Conservation (phyloP, 2,329 filamentous ascomycete genomes). For the Arthrobotrys entomopaga region DNA sequence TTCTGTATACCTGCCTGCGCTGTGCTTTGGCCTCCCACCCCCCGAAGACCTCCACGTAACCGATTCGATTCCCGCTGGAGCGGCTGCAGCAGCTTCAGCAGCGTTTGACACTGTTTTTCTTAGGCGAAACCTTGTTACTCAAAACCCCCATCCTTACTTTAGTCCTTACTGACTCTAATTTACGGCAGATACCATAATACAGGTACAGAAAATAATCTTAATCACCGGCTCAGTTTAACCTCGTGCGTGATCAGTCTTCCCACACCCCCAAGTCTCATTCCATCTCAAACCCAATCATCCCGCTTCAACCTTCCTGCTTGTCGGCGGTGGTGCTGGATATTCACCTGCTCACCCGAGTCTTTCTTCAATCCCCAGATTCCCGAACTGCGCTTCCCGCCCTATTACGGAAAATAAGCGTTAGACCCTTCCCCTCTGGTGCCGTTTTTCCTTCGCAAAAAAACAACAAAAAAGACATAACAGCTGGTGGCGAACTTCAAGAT, state of each 20-base stretch:
- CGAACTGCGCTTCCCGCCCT: conserved; percentile 20
- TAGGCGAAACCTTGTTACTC: conserved; percentile 52
- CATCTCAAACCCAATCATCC: conserved; percentile 1
- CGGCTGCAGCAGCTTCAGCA: conserved; percentile 17
- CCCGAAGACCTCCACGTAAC: conserved; percentile 24
- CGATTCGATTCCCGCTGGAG: conserved; percentile 6
- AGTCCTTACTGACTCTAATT: no score
- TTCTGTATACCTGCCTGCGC: no score
- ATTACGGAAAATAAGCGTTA: conserved; percentile 30
- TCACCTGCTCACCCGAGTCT: conserved; percentile 21
- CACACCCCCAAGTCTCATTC: conserved; percentile 6
- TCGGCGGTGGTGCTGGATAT: conserved; percentile 28
- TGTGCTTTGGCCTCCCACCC: background rate
- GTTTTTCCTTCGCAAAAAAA: conserved; percentile 5
- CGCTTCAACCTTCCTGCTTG: background rate
- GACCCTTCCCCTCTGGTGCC: conserved; percentile 15
- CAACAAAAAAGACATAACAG: conserved; percentile 24
- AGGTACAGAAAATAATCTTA: background rate
- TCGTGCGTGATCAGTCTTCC: conserved; percentile 47
- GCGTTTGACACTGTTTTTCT: conserved; percentile 37
- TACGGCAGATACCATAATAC: background rate
- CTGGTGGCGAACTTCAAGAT: conserved; percentile 49
- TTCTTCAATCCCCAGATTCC: conserved; percentile 23
- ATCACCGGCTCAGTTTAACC: background rate
- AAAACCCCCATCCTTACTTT: conserved; percentile 35